Evolutionary conservation across 2,329 filamentous ascomycete genomes (phyloP).

Genomic region (Tolypocladium cylindrosporum): DNA sequence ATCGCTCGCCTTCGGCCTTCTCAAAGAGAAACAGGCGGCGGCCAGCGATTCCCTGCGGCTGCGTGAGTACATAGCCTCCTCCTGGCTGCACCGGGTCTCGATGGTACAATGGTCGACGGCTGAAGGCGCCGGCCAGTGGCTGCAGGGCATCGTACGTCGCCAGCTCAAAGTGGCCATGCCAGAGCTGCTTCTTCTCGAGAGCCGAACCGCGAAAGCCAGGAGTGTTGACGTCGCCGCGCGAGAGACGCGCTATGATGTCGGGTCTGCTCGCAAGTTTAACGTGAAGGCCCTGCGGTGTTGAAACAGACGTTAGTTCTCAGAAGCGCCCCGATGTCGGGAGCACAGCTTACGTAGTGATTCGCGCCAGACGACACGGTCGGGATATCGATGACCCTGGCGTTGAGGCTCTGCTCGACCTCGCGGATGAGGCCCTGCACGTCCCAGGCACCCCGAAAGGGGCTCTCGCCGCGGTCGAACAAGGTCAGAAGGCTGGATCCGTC

Average conservation of each 20-base stretch:
- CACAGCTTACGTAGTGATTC: constrained; percentile 13
- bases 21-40: constrained; percentile 7
- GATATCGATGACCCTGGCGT: constrained; percentile 12
- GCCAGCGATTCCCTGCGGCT: not conserved
- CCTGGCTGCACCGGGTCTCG: constrained; percentile 1
- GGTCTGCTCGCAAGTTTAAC: not conserved
- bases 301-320: not conserved
- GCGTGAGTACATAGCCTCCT: not conserved
- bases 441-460: constrained; percentile 12
- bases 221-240: constrained; percentile 5
- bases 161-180: constrained; percentile 5
- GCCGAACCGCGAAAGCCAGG: not conserved
- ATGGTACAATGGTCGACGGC: constrained; percentile 3
- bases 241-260: constrained; percentile 5
- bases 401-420: constrained; percentile 14
- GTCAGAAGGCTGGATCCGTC: constrained; percentile 5
- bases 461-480: constrained; percentile 7
- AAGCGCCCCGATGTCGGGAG: not conserved
- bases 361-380: constrained; percentile 12
- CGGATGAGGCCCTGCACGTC: constrained; percentile 15
- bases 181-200: not conserved
- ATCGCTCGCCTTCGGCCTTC: constrained; percentile 2
- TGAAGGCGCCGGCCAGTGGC: not conserved
- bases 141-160: constrained; percentile 3
- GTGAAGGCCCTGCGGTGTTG: constrained; percentile 4